Conservation (phyloP, 345 rosid species). For the Streptanthus diversifolius region DNA sequence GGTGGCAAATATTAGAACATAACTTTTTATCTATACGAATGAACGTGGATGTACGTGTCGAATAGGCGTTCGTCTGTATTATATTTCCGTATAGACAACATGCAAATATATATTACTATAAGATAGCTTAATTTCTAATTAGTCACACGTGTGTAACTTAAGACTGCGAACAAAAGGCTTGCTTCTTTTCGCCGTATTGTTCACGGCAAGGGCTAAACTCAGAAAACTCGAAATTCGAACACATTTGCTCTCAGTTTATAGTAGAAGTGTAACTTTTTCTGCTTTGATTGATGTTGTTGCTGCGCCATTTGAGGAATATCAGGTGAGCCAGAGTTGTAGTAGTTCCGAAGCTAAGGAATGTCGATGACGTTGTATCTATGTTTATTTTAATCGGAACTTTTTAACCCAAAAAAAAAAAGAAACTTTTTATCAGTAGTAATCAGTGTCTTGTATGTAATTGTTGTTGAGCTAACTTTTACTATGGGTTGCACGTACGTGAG, state of each 20-base stretch:
- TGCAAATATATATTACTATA: background rate
- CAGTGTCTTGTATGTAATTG: background rate
- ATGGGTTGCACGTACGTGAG: background rate
- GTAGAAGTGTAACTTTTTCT: background rate
- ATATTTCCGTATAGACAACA: conserved; percentile 1
- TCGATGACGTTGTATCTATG: background rate
- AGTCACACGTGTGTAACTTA: conserved; percentile 9
- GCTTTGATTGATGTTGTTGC: background rate
- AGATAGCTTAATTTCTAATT: background rate
- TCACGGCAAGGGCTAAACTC: conserved; percentile 13
- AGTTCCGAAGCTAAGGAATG: background rate
- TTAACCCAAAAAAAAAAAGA: background rate
- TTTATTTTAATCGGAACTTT: background rate
- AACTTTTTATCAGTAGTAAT: background rate
- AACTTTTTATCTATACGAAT: too few relatives aligned
- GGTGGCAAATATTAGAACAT: background rate
- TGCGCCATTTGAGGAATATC: background rate
- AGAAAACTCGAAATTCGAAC: background rate
- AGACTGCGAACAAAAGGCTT: background rate
- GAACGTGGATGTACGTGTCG: conserved; percentile 8
- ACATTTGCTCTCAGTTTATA: background rate
- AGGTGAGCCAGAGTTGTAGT: background rate
- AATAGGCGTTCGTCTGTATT: background rate
- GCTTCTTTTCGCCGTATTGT: background rate
- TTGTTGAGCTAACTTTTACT: background rate